phyloP scores from a whole-genome alignment of 2,329 filamentous ascomycete genomes.

The Xylariaceae sp. region DNA sequence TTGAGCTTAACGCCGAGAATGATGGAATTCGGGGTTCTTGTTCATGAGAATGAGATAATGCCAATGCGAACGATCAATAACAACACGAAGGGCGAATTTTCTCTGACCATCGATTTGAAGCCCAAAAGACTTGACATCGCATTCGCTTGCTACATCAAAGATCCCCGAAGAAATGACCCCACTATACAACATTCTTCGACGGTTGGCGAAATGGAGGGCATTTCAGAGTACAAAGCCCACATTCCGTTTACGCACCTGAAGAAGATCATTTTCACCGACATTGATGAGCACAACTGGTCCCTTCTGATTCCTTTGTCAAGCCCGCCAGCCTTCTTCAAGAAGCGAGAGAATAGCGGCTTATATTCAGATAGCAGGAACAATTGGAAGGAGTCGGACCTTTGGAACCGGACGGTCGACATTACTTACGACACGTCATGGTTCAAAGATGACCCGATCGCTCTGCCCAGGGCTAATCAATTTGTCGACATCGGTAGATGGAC shows the following conservation, averaged over 20 bases:
- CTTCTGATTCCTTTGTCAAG: conserved; percentile 52
- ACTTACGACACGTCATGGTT: conserved; percentile 39
- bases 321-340: conserved; percentile 53
- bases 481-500: conserved; percentile 62
- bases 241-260: conserved; percentile 52
- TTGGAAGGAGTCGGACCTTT: conserved; percentile 49
- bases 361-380: conserved; percentile 35
- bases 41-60: conserved; percentile 56
- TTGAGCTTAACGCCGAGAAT: conserved; percentile 17
- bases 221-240: conserved; percentile 42
- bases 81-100: conserved; percentile 27
- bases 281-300: conserved; percentile 37
- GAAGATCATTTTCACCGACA: conserved; percentile 44
- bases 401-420: conserved; percentile 54
- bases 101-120: conserved; percentile 44
- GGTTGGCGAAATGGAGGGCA: conserved; percentile 20
- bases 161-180: conserved; percentile 26
- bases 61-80: conserved; percentile 52
- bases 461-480: conserved; percentile 43
- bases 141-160: conserved; percentile 39
- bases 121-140: conserved; percentile 44
- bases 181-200: conserved; percentile 15
- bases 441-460: conserved; percentile 41
- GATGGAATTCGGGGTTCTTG: conserved; percentile 32
- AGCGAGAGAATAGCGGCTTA: conserved; percentile 36